Conservation (phyloP, 148 eudicot genomes). For the Selenicereus undatus region DNA sequence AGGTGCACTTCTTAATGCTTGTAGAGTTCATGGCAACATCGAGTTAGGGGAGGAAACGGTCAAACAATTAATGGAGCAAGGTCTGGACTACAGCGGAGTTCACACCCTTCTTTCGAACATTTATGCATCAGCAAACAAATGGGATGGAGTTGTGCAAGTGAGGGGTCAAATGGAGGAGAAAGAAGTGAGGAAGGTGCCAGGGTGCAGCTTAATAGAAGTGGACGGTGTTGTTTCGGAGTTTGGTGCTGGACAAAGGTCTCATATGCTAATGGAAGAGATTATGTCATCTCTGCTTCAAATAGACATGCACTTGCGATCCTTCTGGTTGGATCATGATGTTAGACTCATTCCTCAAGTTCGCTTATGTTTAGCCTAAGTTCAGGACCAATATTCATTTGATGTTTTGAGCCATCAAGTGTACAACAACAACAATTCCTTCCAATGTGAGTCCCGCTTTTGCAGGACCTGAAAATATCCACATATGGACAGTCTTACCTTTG, state of each 20-base stretch:
- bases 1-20: conserved; percentile 65
- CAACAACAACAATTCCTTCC: too few relatives aligned
- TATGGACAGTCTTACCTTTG: too few relatives aligned
- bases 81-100: conserved; percentile 46
- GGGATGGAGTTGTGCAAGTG: conserved; percentile 52
- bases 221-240: conserved; percentile 53
- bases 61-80: conserved; percentile 27
- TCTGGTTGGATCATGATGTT: conserved; percentile 26
- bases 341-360: conserved; percentile 8
- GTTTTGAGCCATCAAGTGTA: too few relatives aligned
- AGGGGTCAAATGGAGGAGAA: conserved; percentile 50
- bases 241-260: conserved; percentile 43
- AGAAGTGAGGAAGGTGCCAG: conserved; percentile 52
- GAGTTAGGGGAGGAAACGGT: conserved; percentile 46
- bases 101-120: conserved; percentile 62
- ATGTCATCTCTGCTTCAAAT: conserved; percentile 24
- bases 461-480: too few relatives aligned
- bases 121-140: conserved; percentile 51
- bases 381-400: background rate
- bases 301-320: conserved; percentile 44
- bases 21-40: conserved; percentile 44
- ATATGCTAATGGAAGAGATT: conserved; percentile 31
- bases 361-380: background rate
- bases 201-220: conserved; percentile 61
- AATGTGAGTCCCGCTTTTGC: too few relatives aligned